phyloP scores from a whole-genome alignment of 169 alveolate species.

The Plasmodium coatneyi region DNA sequence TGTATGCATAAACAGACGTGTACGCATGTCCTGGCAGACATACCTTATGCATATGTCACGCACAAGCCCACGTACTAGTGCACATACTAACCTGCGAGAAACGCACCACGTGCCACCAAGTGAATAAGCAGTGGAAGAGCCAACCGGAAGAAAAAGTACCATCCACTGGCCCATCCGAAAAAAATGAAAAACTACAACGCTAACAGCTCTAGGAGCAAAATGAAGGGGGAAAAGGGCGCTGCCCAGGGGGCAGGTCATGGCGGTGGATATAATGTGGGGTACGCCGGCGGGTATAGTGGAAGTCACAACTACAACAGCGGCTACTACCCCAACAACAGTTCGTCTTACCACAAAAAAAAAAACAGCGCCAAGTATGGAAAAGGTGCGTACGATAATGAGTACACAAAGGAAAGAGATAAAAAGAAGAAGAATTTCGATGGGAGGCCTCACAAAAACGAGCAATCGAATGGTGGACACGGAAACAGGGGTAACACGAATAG shows the following conservation, averaged over 20 bases:
- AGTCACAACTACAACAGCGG: conserved; percentile 7
- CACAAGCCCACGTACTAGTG: not conserved
- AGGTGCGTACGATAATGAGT: conserved; percentile 35
- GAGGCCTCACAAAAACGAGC: not conserved
- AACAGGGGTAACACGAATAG: not conserved
- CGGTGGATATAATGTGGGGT: not conserved
- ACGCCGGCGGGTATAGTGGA: not conserved
- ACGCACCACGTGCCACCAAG: not conserved
- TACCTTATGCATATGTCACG: not conserved
- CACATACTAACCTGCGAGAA: not conserved
- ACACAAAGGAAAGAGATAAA: conserved; percentile 22
- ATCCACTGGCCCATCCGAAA: not conserved
- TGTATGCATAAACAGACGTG: not conserved
- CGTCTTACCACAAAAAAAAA: conserved; percentile 20
- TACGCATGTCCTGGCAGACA: not conserved
- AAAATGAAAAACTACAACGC: conserved; percentile 69
- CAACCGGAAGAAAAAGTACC: conserved; percentile 6
- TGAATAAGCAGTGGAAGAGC: conserved; percentile 1
- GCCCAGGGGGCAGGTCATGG: not conserved
- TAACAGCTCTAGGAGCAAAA: conserved; percentile 28
- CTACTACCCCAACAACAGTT: conserved; percentile 7
- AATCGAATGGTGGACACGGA: not conserved
- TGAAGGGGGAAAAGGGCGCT: conserved; percentile 31
- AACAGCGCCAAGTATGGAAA: conserved; percentile 17
- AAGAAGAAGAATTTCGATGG: not conserved